Base-by-base conservation (phyloP, 2,329 filamentous ascomycete genomes). In the Aspergillus carbonarius region DNA sequence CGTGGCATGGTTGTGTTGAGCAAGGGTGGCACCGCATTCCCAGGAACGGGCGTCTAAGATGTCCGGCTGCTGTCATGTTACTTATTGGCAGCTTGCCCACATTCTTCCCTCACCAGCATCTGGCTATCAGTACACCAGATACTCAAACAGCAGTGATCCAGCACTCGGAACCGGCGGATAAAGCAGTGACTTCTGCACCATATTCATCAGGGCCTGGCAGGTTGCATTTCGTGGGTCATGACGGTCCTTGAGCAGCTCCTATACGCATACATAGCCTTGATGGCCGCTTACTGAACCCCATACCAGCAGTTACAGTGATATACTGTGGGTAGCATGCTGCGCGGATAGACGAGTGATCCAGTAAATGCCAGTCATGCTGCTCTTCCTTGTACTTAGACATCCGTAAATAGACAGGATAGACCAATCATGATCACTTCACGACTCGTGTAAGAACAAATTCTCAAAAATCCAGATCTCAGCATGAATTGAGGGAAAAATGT, bases 1-100 rank as follows among this genome's bases (percentile, higher is more conserved):
- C 87, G 90, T 66, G 90, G 89, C 34, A 93, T 93, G 66, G 90
- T 99, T 27, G 95, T 99, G 18, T 79, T 99, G 58, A 97, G 92
- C 75, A 98, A 97, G 76, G 90, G 85, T 59, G 92, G 91, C 48
- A 70, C 72, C 40, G 93, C 95, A 2, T 99, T 99, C 71, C 95
- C 96, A 0, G 93, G 93, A 23, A 98, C 96, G 23, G 90, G 91
- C 32, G 79, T 87, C 20, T 88, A 72, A 68, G n/a, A n/a, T 32
- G 18, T n/a, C 37, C 44, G 18, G n/a, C 7, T 32, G 23, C 27
- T 25, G 6, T 48, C 25, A 15, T 9, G n/a, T 35, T 13, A 32
- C n/a, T 10, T 15, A 18, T 10, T 35, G 18, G 6, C 8, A 25
- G 15, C 27, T 23, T 10, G 23, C n/a, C 13, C 13, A 17, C 20